Percentiles rank a stretch among this genome's conserved stretches.
Conservation (phyloP, 169 alveolate genomes). For the Plasmodium gaboni region DNA sequence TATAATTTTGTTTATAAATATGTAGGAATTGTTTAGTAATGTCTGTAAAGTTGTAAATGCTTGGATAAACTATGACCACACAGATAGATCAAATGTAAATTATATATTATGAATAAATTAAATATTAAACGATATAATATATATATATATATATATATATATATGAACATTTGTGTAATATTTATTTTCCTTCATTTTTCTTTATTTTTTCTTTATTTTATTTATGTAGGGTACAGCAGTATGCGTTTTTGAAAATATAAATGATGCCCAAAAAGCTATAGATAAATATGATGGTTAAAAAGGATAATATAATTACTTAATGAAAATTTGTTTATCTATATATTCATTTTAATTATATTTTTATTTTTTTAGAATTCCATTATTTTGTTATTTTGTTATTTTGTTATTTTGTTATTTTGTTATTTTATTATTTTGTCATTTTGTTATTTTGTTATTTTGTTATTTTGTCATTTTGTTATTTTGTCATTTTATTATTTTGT, state of each 20-base stretch:
- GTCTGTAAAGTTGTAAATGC: slow-evolving; percentile 72
- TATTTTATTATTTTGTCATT: not conserved
- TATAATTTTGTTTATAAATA: not conserved
- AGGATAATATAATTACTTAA: no score
- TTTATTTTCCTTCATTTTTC: not conserved
- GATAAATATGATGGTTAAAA: slow-evolving; percentile 73
- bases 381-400: no score
- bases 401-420: no score
- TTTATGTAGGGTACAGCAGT: slow-evolving; percentile 69
- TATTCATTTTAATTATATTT: no score
- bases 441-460: not conserved
- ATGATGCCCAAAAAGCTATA: slow-evolving; percentile 72
- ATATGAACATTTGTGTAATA: not conserved
- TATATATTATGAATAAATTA: not conserved
- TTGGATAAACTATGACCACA: slow-evolving; percentile 75
- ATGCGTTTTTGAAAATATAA: slow-evolving; percentile 65
- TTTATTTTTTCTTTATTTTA: not conserved
- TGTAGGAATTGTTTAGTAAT: slow-evolving; percentile 65
- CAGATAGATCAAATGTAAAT: slow-evolving; percentile 76
- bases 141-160: not conserved
- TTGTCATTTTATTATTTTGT: not conserved
- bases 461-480: no score
- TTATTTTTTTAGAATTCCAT: no score
- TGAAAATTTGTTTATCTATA: no score
- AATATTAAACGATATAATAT: not conserved